Base-by-base conservation (phyloP, 257 asterid species). In the Lavandula angustifolia region DNA sequence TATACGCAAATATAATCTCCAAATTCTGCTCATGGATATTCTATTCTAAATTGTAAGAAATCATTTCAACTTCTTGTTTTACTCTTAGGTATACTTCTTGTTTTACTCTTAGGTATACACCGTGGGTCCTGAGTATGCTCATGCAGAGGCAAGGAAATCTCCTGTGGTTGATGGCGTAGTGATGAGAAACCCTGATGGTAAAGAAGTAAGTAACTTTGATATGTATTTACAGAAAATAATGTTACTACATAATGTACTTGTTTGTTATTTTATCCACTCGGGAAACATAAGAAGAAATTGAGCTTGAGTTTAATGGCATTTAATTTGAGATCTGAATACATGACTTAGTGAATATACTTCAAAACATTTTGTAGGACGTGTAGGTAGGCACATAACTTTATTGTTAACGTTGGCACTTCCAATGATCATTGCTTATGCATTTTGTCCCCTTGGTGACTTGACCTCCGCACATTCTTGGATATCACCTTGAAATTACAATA, bases 121-220 rank as follows among this genome's bases (percentile, higher is more conserved):
- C 16, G 97, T 89, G 64, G 97, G 99, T 55, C 96, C 97, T 9
- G 99, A 92, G 73, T 92, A 92, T 71, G 99, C 99, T 49, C 99
- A 92, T 74, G 97, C 99, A 38, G 99, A 92, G 81, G 99, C 99
- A 41, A 86, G 99, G 73, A 92, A 92, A 75, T 92, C 99, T 80
- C 99, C 99, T 29, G 99, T 92, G 64, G 99, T 92, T 57, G 99
- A 92, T 75, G 99, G 99, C 7, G 99, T 92, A 76, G 99, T 92
- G n/a, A 89, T 89, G 97, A 81, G 99, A 86, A 89, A 92, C 66
- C 94, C 90, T 55, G 96, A 92, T 68, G 99, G 99, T 57, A 92
- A 92, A 86, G 99, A 92, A 79, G 99, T 92, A 81, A 75, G 94
- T 70, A 61, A 18, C 12, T 62, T 54, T 60, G 47, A 16, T 52